Base-by-base conservation (phyloP, 148 eudicot species). In the Dianthus caryophyllus region DNA sequence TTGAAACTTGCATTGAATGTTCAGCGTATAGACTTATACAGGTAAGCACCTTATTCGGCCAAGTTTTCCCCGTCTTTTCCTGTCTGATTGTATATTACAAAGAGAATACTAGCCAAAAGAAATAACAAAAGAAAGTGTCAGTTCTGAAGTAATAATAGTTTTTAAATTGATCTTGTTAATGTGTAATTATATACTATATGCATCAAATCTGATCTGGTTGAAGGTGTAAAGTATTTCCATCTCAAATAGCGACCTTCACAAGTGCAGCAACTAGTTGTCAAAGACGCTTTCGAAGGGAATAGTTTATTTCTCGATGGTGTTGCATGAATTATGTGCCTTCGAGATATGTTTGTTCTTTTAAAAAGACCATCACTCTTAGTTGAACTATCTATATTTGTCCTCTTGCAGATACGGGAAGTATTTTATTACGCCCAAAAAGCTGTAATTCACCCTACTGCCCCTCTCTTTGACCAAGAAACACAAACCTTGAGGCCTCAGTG, bases 1-100 rank as follows among this genome's bases (percentile, higher is more conserved):
- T 92, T 77, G 98, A 92, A 68, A 92, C 94, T 57, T 92, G 95
- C 73, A 85, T 89, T 17, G 96, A 89, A 62, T 93, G 98, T 70
- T 93, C 98, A 17, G 91, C 98, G 41, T 67, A 53, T 15, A 89
- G 75, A 61, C 84, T 73, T 64, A 93, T 89, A 72, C 95, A 93
- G 95, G 98, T 85, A 77, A 72, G 24, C 10, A 3, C 64, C 46
- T 15, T 54, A 25, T 13, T 36, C 26, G 3, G 8, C 6, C 3
- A 0, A 2, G 25, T 30, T 9, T 9, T 20, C 18, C 10, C 46
- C 0, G 5, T 1, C 20, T 43, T 30, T 39, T 13, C 11, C 3
- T 49, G 53, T 43, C 38, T 15, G n/a, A 9, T 16, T 39, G 44
- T 41, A 44, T 26, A 5, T 68, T 18, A 33, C 60, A 66, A 20